These are phyloP conservation scores for Psilocybe cubensis DNA, from an alignment of 768 basidiomycete genomes.

Conservation along the genomic window DNA sequence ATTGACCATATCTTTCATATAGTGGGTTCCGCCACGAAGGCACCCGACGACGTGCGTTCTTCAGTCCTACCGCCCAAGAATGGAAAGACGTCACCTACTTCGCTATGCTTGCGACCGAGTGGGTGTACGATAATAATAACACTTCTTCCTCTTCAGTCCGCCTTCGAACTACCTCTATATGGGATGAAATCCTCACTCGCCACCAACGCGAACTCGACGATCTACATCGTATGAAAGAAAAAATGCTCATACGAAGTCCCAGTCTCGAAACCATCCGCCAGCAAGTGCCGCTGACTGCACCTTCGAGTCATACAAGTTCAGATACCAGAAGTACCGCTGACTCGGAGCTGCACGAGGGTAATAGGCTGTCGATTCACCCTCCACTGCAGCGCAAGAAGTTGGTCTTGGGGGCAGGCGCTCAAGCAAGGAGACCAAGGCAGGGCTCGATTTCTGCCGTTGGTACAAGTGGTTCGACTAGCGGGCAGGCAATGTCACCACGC, in stretches of 20 bases:
- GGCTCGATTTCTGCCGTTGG: background rate
- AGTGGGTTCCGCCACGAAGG: constrained; percentile 71
- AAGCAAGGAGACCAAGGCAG: constrained; percentile 1
- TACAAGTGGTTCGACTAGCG: background rate
- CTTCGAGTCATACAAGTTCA: constrained; percentile 3
- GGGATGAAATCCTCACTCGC: constrained; percentile 65
- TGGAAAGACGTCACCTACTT: constrained; percentile 68
- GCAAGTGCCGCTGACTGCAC: background rate
- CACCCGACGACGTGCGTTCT: constrained; percentile 57
- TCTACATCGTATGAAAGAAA: constrained; percentile 54
- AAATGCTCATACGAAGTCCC: constrained; percentile 32
- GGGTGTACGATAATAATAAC: constrained; percentile 33
- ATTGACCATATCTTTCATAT: constrained; percentile 5
- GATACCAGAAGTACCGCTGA: constrained; percentile 7
- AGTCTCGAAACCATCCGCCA: constrained; percentile 49
- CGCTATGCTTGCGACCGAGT: constrained; percentile 66
- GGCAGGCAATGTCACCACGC: background rate
- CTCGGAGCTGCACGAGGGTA: no score
- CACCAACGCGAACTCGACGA: constrained; percentile 63
- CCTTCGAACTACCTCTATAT: constrained; percentile 43
- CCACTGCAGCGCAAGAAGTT: background rate
- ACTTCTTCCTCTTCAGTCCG: constrained; percentile 13
- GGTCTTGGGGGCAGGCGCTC: background rate
- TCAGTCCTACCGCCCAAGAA: constrained; percentile 40
- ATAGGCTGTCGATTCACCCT: background rate